Conservation (phyloP, 108 stramenopile genomes). For the Aureococcus anophagefferens region DNA sequence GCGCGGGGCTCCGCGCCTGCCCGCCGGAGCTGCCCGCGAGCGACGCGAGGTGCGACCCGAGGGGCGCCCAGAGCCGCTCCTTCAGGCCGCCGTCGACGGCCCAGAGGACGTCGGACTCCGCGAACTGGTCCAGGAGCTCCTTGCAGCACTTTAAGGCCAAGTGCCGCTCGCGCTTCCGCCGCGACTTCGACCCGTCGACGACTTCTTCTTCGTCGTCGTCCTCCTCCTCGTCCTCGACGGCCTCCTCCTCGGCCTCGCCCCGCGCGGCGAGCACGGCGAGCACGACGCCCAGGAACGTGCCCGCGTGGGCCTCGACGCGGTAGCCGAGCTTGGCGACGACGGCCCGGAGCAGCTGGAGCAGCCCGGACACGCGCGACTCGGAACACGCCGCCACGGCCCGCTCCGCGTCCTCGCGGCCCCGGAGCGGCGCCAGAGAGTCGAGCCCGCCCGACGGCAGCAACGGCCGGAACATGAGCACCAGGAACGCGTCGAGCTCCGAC, state of each 20-base stretch:
- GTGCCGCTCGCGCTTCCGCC: not conserved
- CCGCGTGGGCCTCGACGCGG: not conserved
- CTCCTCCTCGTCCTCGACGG: too few relatives aligned
- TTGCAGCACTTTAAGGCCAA: not conserved
- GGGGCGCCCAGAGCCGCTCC: too few relatives aligned
- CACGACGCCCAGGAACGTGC: not conserved
- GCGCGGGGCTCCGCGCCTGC: too few relatives aligned
- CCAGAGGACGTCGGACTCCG: not conserved
- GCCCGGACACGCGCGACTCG: not conserved
- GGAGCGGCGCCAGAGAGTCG: too few relatives aligned
- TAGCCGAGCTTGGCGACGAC: conserved; percentile 1
- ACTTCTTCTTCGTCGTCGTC: too few relatives aligned
- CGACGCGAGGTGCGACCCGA: too few relatives aligned
- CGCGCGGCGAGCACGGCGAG: not conserved
- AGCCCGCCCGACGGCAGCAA: not conserved
- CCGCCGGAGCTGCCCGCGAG: too few relatives aligned
- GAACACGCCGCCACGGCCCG: not conserved
- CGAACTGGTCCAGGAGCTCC: not conserved
- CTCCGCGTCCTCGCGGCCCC: not conserved
- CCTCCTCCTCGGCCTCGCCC: too few relatives aligned
- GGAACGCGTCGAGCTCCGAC: not conserved
- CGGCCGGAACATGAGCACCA: conserved; percentile 1
- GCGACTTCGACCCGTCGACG: not conserved
- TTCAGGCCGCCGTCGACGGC: not conserved
- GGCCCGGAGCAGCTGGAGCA: not conserved